Evolutionary conservation across 495 filamentous ascomycete genomes (phyloP), one percentile per base, ranked within the genome.

Genomic region (Penicillium psychrofluorescens): DNA sequence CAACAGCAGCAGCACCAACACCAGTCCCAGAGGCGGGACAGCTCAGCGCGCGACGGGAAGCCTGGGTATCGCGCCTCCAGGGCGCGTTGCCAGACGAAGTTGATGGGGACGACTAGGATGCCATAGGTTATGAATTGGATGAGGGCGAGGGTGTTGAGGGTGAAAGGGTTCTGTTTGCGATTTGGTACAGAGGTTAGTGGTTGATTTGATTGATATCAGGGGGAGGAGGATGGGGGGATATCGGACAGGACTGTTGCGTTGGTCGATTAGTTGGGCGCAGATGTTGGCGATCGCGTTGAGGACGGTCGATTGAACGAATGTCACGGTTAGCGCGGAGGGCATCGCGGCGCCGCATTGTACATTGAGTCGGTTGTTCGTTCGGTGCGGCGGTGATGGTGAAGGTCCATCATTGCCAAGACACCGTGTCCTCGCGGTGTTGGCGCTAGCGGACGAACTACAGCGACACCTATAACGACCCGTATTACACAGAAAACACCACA

Each of bases 101-200:
- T 97, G 14, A 86, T 84, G 4, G 92, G 91, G 11, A 84, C 81
- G 54, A 76, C 85, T 40, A 96, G 50, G 27, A 88, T 58, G 38
- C 81, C 74, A 68, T 84, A 96, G 38, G 88, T 56, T 44, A 85
- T 58, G 64, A 95, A 96, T 59, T 90, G 86, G 51, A 90, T 62
- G 38, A 95, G 63, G 1, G 84, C 79, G 10, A 71, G 56, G 44
- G 62, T 67, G 65, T 89, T 77, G 45, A 94, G 45, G 16, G 53
- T 56, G 32, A 70, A 68, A 28, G 71, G 63, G 6, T 32, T 41
- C 57, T 61, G 29, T 7, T 3, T 22, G 3, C 0, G 22, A 4
- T 2, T 22, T 22, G 22, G 8, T 6, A 8, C n/a, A 12, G 9
- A 15, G 29, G 35, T 52, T 52, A 51, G 48, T 6, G 11, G 8